Evolutionary conservation across 139 green algal species (phyloP).

Genomic region (Chlorella sorokiniana): DNA sequence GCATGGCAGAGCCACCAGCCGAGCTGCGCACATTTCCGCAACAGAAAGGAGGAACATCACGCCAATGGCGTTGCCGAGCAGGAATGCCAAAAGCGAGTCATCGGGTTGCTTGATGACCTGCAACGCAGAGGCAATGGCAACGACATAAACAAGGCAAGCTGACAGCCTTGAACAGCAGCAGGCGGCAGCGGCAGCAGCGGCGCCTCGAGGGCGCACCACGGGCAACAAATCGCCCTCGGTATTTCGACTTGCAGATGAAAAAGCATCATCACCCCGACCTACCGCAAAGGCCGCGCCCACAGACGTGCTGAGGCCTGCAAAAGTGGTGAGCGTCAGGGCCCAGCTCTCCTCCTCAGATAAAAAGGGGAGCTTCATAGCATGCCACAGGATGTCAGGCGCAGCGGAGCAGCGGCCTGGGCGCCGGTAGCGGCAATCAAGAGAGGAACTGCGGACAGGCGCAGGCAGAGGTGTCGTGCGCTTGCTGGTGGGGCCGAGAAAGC

Average conservation of each 20-base stretch:
- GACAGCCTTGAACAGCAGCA: background rate
- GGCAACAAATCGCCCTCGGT: background rate
- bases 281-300: slow-evolving; percentile 74
- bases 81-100: slow-evolving; percentile 66
- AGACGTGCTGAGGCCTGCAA: slow-evolving; percentile 67
- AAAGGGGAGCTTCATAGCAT: background rate
- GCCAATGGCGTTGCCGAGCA: slow-evolving; percentile 72
- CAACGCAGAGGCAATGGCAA: background rate
- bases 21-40: slow-evolving; percentile 70
- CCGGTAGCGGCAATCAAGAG: too few relatives aligned
- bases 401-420: background rate
- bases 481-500: too few relatives aligned
- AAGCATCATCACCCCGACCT: too few relatives aligned
- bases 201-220: background rate
- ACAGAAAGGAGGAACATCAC: slow-evolving; percentile 87
- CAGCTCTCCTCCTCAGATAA: slow-evolving; percentile 37
- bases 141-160: background rate
- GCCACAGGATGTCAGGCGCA: background rate
- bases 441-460: too few relatives aligned
- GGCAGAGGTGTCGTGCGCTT: too few relatives aligned
- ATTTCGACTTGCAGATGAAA: too few relatives aligned
- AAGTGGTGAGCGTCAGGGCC: slow-evolving; percentile 52
- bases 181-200: too few relatives aligned
- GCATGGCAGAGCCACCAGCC: background rate
- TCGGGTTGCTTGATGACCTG: slow-evolving; percentile 66